Evolutionary conservation across 23 red algal genomes (phyloP).

Genomic region (Gracilaria caudata): DNA sequence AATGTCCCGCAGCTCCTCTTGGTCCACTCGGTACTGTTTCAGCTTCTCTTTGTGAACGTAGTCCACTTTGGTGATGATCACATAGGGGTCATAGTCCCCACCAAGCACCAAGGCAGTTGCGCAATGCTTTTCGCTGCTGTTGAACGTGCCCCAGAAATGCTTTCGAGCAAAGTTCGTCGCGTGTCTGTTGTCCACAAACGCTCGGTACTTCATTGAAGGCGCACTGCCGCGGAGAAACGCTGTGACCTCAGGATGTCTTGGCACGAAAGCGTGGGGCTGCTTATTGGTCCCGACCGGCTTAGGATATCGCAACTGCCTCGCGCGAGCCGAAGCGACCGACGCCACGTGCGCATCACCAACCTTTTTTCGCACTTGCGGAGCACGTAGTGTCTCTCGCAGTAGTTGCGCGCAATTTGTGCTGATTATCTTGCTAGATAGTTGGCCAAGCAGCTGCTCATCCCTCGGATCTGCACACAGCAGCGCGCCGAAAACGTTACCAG

Average conservation of each 20-base stretch:
- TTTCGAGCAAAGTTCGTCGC: not conserved
- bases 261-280: not conserved
- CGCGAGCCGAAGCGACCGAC: not conserved
- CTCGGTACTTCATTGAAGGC: not conserved
- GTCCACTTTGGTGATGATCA: conserved; percentile 3
- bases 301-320: not conserved
- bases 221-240: not conserved
- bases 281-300: not conserved
- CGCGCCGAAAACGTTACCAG: not conserved
- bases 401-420: not conserved
- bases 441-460: not conserved
- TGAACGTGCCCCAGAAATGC: not conserved
- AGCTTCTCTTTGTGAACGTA: not conserved
- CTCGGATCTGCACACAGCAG: not conserved
- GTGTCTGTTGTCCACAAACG: not conserved
- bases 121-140: not conserved
- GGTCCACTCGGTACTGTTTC: not conserved
- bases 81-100: not conserved
- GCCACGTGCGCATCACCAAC: not conserved
- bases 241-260: not conserved
- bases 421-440: not conserved
- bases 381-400: not conserved
- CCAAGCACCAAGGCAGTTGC: not conserved
- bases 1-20: not conserved
- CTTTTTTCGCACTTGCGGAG: not conserved